Base-by-base conservation (phyloP, 2,329 filamentous ascomycete genomes). In the Fusarium sp. region DNA sequence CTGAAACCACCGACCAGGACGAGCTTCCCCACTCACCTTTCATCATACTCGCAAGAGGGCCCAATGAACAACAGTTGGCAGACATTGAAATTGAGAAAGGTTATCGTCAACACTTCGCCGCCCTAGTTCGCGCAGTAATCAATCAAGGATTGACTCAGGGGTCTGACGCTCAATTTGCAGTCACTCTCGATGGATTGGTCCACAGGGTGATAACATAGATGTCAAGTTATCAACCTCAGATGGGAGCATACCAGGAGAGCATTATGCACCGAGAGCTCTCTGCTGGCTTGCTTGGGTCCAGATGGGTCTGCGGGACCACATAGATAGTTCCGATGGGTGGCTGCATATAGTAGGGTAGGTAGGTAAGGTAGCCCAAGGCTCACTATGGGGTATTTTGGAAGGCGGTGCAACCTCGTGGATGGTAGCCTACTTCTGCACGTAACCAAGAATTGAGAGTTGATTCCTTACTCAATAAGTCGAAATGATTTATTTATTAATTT, bases 1-100 rank as follows among this genome's bases (percentile, higher is more conserved):
- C 37, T 5, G 64, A 73, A 51, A 72, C 59, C 31, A 55, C 56
- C 19, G 60, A 74, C 33, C 55, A 72, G 27, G 58, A 70, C n/a
- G 27, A 41, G 19, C 18, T 69, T 35, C 48, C 52, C 35, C 21
- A 18, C 42, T n/a, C 29, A n/a, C 21, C 56, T n/a, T 10, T 18
- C n/a, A 42, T 60, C 18, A 21, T n/a, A 21, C 15, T 18, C 19
- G n/a, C n/a, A 21, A 16, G 37, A 33, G 39, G 39, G 27, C 35
- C 21, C 10, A 42, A 8, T 18, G 27, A 46, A 35, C 27, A 39
- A 29, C 71, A 62, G 39, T 44, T 33, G 42, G 29, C 63, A 21
- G 35, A 63, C 31, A 27, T 66, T 19, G 25, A 35, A 35, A 38
- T 35, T 29, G 72, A 70, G 42, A 60, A 48, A 21, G 48, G 42